These are phyloP conservation scores for Penstemon newberryi DNA, from an alignment of 257 asterid genomes.

Conservation along the genomic window DNA sequence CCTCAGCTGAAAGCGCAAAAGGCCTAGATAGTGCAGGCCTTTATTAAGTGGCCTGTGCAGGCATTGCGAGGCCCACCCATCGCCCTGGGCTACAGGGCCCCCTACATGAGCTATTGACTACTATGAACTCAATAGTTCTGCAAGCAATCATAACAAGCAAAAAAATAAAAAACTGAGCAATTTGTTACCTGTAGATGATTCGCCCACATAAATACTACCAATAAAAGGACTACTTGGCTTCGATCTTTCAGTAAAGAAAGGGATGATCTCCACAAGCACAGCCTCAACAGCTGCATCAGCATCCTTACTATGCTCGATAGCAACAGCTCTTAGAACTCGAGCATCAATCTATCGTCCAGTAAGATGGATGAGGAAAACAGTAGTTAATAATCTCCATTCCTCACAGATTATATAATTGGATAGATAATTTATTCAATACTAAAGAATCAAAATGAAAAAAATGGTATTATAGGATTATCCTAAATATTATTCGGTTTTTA, in stretches of 20 bases:
- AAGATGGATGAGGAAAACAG: too few relatives aligned
- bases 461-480: neutral
- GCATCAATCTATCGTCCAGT: constrained; percentile 52
- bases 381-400: neutral
- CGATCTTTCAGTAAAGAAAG: constrained; percentile 48
- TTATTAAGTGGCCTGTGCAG: too few relatives aligned
- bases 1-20: too few relatives aligned
- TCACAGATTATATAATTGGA: constrained; percentile 1
- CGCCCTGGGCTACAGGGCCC: too few relatives aligned
- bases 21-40: too few relatives aligned
- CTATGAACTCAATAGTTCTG: constrained; percentile 12
- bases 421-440: neutral
- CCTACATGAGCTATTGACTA: too few relatives aligned
- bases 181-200: constrained; percentile 42
- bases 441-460: neutral
- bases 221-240: constrained; percentile 32
- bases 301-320: constrained; percentile 77
- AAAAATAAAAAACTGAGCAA: constrained; percentile 14
- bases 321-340: constrained; percentile 77
- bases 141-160: constrained; percentile 11
- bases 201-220: constrained; percentile 17
- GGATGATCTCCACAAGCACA: constrained; percentile 70
- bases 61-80: too few relatives aligned
- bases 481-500: neutral
- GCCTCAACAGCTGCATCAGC: constrained; percentile 62